A percentile compares a stretch with the other conserved stretches of the same genome.
These are phyloP conservation scores for Trichoderma reesei DNA, from an alignment of 495 filamentous ascomycete species.

Conservation along the genomic window DNA sequence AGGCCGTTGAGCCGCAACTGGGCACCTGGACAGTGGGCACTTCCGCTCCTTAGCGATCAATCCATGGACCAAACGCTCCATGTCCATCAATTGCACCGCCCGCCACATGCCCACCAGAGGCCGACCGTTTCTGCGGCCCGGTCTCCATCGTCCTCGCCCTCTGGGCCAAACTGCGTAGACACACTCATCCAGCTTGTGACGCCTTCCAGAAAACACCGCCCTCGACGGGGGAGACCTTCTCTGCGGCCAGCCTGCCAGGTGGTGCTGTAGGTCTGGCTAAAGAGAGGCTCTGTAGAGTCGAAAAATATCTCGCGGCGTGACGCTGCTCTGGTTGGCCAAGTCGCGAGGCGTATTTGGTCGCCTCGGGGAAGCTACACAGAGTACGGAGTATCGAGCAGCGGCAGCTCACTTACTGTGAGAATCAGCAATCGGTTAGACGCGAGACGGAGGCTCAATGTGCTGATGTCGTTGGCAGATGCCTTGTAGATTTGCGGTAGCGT, in stretches of 20 bases:
- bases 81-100: background rate
- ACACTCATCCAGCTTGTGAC: background rate
- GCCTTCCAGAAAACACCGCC: slow-evolving; percentile 4
- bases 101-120: background rate
- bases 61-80: background rate
- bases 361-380: too few species aligned
- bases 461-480: too few species aligned
- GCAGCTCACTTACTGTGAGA: too few species aligned
- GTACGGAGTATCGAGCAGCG: too few species aligned
- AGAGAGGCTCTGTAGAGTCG: background rate
- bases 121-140: slow-evolving; percentile 4
- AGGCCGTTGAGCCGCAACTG: background rate
- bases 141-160: background rate
- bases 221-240: background rate
- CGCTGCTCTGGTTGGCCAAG: background rate
- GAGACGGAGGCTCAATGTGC: too few species aligned
- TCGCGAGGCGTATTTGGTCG: background rate
- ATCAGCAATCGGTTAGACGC: too few species aligned
- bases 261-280: background rate
- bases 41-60: background rate
- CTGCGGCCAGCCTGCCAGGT: background rate
- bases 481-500: too few species aligned
- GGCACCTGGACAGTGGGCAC: too few species aligned
- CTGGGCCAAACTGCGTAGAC: background rate
- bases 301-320: background rate